A percentile compares a stretch with the other conserved stretches of the same genome.
Conservation (phyloP, 208 protist genomes). For the Trypanosoma cruzi region DNA sequence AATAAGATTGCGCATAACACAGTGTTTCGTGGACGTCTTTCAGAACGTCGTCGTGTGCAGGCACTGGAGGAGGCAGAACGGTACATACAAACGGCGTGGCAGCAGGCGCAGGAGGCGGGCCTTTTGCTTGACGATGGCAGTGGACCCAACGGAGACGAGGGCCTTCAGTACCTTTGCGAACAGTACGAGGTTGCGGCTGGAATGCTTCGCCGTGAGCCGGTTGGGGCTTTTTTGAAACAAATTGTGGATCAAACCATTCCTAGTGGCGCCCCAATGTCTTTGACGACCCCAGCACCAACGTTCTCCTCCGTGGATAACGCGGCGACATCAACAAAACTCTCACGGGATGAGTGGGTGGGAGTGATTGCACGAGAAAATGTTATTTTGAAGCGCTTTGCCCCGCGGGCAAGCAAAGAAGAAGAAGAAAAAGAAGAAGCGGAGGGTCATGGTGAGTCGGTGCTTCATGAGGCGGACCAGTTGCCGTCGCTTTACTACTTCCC, state of each 20-base stretch:
- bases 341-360: conserved; percentile 37
- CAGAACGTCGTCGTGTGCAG: conserved; percentile 41
- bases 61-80: conserved; percentile 58
- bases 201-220: conserved; percentile 44
- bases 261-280: conserved; percentile 2
- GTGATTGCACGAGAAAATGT: conserved; percentile 48
- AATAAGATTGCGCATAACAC: conserved; percentile 8
- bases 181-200: conserved; percentile 61
- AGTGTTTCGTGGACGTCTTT: conserved; percentile 37
- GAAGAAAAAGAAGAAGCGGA: conserved; percentile 30
- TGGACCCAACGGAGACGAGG: conserved; percentile 41
- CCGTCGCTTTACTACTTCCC: conserved; percentile 34
- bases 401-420: neutral
- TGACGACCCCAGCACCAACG: neutral
- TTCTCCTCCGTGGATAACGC: neutral
- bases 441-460: conserved; percentile 16
- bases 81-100: conserved; percentile 76
- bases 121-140: conserved; percentile 33
- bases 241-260: conserved; percentile 37
- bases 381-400: conserved; percentile 46
- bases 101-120: conserved; percentile 54
- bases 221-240: conserved; percentile 28
- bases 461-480: conserved; percentile 14
- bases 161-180: conserved; percentile 67
- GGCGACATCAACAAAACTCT: conserved; percentile 15